phyloP scores from a whole-genome alignment of 768 basidiomycete genomes.

The Royoungia palumana region DNA sequence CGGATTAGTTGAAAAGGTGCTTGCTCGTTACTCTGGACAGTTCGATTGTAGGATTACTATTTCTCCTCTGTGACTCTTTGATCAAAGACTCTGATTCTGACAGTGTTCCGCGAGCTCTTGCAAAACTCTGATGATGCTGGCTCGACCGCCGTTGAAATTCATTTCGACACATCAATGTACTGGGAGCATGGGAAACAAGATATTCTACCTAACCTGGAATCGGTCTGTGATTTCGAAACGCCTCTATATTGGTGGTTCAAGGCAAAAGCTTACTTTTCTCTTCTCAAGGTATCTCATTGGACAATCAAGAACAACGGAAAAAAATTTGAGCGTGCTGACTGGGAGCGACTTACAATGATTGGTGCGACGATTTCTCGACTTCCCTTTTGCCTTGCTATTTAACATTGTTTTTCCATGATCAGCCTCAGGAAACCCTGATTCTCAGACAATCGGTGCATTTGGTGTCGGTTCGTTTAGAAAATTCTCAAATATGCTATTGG shows the following conservation, averaged over 20 bases:
- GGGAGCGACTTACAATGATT: slow-evolving; percentile 87
- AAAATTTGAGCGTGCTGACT: slow-evolving; percentile 78
- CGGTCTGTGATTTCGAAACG: slow-evolving; percentile 43
- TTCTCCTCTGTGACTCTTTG: not conserved
- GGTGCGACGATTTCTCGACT: slow-evolving; percentile 44
- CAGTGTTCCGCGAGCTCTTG: slow-evolving; percentile 57
- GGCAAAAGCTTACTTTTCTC: too few species aligned
- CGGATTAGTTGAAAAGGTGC: slow-evolving; percentile 92
- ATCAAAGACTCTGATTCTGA: not conserved
- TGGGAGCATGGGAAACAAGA: slow-evolving; percentile 12
- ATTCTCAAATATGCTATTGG: not conserved
- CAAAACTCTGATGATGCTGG: slow-evolving; percentile 59
- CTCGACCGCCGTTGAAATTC: slow-evolving; percentile 68
- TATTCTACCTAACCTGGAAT: slow-evolving; percentile 49
- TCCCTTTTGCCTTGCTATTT: too few species aligned
- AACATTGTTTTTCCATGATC: not conserved
- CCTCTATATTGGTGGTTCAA: too few species aligned
- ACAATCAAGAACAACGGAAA: slow-evolving; percentile 85
- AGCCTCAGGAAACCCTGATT: slow-evolving; percentile 93
- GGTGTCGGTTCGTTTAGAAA: slow-evolving; percentile 59
- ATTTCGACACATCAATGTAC: slow-evolving; percentile 60
- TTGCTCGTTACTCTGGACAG: slow-evolving; percentile 90
- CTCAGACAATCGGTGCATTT: slow-evolving; percentile 91
- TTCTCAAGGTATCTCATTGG: slow-evolving; percentile 79
- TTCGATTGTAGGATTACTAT: slow-evolving; percentile 53